Base-by-base conservation (phyloP, 1,284 basidiomycete species). In the Marasmius fiardii region DNA sequence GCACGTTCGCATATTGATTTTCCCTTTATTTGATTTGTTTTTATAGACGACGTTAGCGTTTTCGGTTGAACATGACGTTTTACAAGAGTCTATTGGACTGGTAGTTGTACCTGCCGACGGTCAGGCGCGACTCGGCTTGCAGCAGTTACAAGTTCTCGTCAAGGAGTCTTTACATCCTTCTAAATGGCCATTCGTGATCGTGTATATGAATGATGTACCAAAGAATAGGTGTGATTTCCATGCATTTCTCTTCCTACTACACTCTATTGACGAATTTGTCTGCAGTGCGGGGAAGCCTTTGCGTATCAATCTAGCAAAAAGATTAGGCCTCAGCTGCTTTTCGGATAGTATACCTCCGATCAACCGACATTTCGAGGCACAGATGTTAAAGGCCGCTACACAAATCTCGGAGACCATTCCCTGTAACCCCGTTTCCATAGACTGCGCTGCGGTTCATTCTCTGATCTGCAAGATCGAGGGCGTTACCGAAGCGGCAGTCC, bases 401-500 rank as follows among this genome's bases (percentile, higher is more conserved):
- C 58, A 68, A 7, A 63, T 77, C 1, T 68, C 72, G 0, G 66
- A 70, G 45, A 68, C 72, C 4, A 77, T 79, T 31, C 60, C 68
- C 0, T 77, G 72, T 58, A 58, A 60, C 3, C 61, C 53, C 12
- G 74, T 77, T 4, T 33, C 62, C 1, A 52, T 76, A 52, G 64
- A 73, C 52, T 11, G 67, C 2, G 52, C 51, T 12, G 61, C 57
- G 1, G 68, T 86, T 14, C 75, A 82, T 61, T 65, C 68, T 0
- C 78, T 78, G 0, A 63, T 88, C 8, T 66, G 74, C 4, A 63
- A 66, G 1, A 65, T 81, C 20, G 61, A 68, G 1, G 77, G 75
- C 28, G 74, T 86, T 20, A 58, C 64, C 14, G 83, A 86, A 49
- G 80, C 80, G 55, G 70, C 80, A 16, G 55, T 74, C 18, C 70